Evolutionary conservation across 495 filamentous ascomycete genomes (phyloP).

Genomic region (Podospora didyma): DNA sequence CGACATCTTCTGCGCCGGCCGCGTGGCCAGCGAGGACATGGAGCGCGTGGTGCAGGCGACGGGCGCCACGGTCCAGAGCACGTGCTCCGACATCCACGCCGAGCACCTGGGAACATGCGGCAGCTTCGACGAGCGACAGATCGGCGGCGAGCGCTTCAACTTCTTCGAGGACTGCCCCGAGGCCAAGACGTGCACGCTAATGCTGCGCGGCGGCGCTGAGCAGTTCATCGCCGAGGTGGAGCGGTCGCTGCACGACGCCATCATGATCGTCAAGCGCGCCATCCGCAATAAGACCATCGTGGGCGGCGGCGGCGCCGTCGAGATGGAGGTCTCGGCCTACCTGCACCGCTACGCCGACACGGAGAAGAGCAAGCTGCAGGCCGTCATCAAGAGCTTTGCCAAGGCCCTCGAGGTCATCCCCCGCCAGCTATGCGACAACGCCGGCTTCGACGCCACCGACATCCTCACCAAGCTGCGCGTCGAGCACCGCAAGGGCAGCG

Average conservation of each 20-base stretch:
- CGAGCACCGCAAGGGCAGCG: conserved; percentile 85
- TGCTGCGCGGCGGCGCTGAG: conserved; percentile 93
- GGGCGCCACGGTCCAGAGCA: conserved; percentile 87
- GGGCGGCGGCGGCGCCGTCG: conserved; percentile 87
- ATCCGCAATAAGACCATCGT: conserved; percentile 92
- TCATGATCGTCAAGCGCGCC: conserved; percentile 98
- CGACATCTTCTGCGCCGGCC: conserved; percentile 96
- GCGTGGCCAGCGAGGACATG: conserved; percentile 89
- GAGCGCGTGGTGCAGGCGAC: conserved; percentile 94
- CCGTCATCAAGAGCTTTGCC: conserved; percentile 95
- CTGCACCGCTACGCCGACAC: conserved; percentile 88
- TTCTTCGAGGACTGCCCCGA: conserved; percentile 93
- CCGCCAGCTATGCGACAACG: conserved; percentile 95
- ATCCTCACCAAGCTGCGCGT: conserved; percentile 92
- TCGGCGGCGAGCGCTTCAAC: conserved; percentile 96
- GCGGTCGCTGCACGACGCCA: conserved; percentile 93
- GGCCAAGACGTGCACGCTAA: conserved; percentile 94
- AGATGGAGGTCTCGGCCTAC: conserved; percentile 95
- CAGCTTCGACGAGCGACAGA: conserved; percentile 89
- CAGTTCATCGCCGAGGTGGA: conserved; percentile 99
- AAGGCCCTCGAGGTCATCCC: conserved; percentile 97
- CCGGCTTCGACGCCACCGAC: conserved; percentile 96
- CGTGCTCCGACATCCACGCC: conserved; percentile 89
- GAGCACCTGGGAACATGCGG: conserved; percentile 91
- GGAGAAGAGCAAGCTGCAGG: conserved; percentile 91